These are phyloP conservation scores for Syzygium syzygioides DNA, from an alignment of 441 rosid genomes.

Conservation along the genomic window DNA sequence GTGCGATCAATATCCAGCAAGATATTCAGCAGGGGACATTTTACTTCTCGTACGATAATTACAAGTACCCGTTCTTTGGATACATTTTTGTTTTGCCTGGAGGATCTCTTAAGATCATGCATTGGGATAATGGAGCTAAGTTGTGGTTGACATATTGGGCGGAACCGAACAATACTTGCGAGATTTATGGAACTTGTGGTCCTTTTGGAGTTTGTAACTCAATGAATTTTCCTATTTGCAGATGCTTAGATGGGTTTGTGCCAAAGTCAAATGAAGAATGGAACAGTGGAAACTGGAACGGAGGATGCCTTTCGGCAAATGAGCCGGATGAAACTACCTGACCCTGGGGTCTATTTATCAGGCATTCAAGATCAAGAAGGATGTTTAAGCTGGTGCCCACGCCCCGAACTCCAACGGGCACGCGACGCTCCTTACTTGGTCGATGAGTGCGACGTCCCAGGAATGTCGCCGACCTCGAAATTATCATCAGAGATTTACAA, in stretches of 20 bases:
- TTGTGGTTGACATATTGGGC: fast-evolving
- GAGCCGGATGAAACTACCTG: no score
- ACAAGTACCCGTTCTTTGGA: fast-evolving
- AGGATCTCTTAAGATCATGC: not conserved
- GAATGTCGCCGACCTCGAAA: no score
- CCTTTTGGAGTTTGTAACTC: not conserved
- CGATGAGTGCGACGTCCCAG: no score
- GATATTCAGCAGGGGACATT: not conserved
- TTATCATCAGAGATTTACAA: no score
- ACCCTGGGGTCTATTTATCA: no score
- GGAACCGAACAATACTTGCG: fast-evolving
- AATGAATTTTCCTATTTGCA: not conserved
- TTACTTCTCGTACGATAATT: not conserved
- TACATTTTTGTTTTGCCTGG: not conserved
- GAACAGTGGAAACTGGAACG: not conserved
- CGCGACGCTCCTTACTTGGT: no score
- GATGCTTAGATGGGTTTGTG: not conserved
- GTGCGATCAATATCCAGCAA: fast-evolving
- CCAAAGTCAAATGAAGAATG: not conserved
- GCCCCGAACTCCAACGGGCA: no score
- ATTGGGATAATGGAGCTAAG: not conserved
- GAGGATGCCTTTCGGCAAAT: not conserved
- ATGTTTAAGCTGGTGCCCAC: no score
- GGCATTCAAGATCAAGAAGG: no score
- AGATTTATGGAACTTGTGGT: not conserved